Conservation (phyloP, 345 rosid genomes). For the Camelina neglecta region DNA sequence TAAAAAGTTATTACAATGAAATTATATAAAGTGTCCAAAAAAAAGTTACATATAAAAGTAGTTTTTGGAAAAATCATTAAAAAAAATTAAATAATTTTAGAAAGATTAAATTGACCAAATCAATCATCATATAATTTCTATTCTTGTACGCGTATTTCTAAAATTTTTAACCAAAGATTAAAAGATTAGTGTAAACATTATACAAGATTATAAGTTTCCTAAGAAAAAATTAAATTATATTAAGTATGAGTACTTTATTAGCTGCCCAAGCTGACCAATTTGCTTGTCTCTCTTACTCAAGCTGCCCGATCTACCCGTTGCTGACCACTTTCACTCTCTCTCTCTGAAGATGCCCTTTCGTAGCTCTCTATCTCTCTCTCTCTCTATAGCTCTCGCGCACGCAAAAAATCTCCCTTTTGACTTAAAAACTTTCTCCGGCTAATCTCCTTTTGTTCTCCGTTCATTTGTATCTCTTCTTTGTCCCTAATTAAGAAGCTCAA, state of each 20-base stretch:
- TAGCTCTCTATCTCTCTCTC: slow-evolving; percentile 33
- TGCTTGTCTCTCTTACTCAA: slow-evolving; percentile 42
- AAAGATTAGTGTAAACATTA: not conserved
- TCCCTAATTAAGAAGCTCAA: slow-evolving; percentile 36
- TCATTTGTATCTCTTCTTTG: slow-evolving; percentile 31
- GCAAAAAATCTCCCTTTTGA: slow-evolving; percentile 52
- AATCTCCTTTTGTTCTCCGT: slow-evolving; percentile 24
- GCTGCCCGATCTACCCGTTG: slow-evolving; percentile 70
- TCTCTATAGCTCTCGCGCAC: slow-evolving; percentile 36
- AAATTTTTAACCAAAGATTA: not conserved
- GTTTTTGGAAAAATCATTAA: not conserved
- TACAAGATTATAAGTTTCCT: not conserved
- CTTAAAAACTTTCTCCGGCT: slow-evolving; percentile 40
- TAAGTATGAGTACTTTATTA: slow-evolving; percentile 25
- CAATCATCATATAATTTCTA: not conserved
- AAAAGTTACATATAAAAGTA: not conserved
- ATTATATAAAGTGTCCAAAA: no score
- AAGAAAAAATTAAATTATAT: not conserved
- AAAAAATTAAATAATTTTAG: not conserved
- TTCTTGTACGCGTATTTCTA: not conserved
- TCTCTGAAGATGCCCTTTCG: slow-evolving; percentile 43
- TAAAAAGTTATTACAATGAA: not conserved
- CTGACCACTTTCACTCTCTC: slow-evolving; percentile 61
- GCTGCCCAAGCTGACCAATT: slow-evolving; percentile 53
- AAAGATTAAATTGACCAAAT: slow-evolving; percentile 9